These are phyloP conservation scores for Suhomyces choctaworum DNA, from an alignment of 1,139 yeast genomes.

Conservation along the genomic window DNA sequence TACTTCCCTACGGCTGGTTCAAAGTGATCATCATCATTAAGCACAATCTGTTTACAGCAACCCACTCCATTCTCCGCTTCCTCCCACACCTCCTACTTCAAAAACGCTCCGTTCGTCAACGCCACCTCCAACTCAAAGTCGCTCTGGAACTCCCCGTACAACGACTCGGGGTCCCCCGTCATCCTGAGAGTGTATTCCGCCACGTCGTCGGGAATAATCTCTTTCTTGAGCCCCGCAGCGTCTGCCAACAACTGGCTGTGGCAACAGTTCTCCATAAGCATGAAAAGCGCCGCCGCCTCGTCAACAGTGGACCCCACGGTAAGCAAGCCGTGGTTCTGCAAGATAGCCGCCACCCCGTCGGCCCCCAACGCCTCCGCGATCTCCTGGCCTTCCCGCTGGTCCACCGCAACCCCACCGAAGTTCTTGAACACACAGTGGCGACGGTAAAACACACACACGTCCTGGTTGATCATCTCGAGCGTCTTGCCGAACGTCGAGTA, in stretches of 20 bases:
- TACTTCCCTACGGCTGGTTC: no score
- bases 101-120: constrained; percentile 20
- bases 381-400: constrained; percentile 65
- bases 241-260: constrained; percentile 71
- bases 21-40: no score
- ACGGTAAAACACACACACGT: constrained; percentile 66
- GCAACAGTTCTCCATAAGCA: constrained; percentile 63
- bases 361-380: constrained; percentile 68
- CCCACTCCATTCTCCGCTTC: no score
- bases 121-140: constrained; percentile 47
- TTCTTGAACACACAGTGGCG: constrained; percentile 63
- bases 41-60: no score
- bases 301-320: constrained; percentile 79
- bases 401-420: constrained; percentile 82
- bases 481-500: constrained; percentile 71
- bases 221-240: constrained; percentile 37
- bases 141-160: constrained; percentile 75
- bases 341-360: constrained; percentile 59
- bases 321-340: constrained; percentile 76
- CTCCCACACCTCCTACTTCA: no score
- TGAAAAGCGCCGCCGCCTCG: constrained; percentile 76
- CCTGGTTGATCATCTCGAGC: constrained; percentile 80
- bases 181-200: constrained; percentile 68
- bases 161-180: constrained; percentile 64
- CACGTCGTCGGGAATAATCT: constrained; percentile 57